A percentile compares a stretch with the other conserved stretches of the same genome.
These are phyloP conservation scores for Elongisporangium prolatum DNA, from an alignment of 352 stramenopile genomes.

Conservation along the genomic window DNA sequence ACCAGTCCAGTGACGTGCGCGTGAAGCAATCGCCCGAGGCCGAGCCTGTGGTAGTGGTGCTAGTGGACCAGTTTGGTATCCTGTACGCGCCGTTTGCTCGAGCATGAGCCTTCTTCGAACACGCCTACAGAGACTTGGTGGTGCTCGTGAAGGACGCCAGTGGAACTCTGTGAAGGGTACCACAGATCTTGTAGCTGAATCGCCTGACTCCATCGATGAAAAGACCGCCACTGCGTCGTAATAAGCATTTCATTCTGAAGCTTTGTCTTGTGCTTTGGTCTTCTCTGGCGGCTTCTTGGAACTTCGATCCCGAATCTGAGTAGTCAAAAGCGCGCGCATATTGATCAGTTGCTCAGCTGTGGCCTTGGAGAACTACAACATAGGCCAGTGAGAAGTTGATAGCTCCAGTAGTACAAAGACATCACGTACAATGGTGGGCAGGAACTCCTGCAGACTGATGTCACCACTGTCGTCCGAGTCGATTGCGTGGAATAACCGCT, in stretches of 20 bases:
- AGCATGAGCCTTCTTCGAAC: constrained; percentile 79
- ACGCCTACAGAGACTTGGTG: constrained; percentile 38
- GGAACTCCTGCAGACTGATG: constrained; percentile 43
- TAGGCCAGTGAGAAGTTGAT: constrained; percentile 2
- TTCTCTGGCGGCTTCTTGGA: constrained; percentile 1
- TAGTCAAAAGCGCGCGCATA: constrained; percentile 31
- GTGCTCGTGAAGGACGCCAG: constrained; percentile 34
- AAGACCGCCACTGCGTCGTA: constrained; percentile 16
- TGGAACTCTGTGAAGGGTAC: constrained; percentile 26
- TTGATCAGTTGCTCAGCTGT: constrained; percentile 41
- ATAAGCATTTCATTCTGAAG: neutral
- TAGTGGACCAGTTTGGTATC: constrained; percentile 89
- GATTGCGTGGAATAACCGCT: constrained; percentile 44
- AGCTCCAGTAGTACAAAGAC: neutral
- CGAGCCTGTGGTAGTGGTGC: constrained; percentile 48
- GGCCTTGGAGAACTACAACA: constrained; percentile 37
- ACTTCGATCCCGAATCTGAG: constrained; percentile 6
- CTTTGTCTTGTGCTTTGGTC: neutral
- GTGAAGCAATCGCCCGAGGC: constrained; percentile 3
- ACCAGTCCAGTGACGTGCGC: neutral
- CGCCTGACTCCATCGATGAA: constrained; percentile 43
- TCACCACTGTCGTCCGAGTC: constrained; percentile 46
- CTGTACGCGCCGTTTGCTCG: constrained; percentile 79
- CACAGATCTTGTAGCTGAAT: constrained; percentile 38
- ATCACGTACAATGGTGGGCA: constrained; percentile 39